Evolutionary conservation across 1,284 basidiomycete species (phyloP), one percentile per base, ranked within the genome.

Genomic region (Austroboletus sp.): DNA sequence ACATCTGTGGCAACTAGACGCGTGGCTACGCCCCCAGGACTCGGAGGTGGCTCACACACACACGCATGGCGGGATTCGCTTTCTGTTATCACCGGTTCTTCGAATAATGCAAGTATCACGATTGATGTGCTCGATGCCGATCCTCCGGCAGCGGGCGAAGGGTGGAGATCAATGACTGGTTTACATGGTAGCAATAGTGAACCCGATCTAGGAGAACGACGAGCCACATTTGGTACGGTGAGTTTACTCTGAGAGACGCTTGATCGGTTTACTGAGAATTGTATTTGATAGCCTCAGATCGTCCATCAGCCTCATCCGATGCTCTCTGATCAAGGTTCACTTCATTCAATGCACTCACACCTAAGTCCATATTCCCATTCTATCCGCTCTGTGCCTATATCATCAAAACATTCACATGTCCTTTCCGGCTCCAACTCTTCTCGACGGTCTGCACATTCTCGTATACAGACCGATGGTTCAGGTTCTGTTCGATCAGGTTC

Each of bases 71-170:
- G 69, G 19, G 66, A 72, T 26, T 72, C 69, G 7, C 48, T 62
- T 23, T 69, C 68, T 12, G 57, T 57, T 13, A 67, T 63, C 21
- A 67, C 62, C 12, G 68, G 59, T 21, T 63, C 66, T 23, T 64
- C 64, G 6, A 54, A 53, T 29, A 51, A 42, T 13, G 57, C 66
- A 16, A 68, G 64, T 0, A 66, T 78, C 44, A 63, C 70, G 3
- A 72, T 79, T 17, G 80, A 84, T 55, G 57, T 82, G 6, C 63
- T 82, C 10, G 82, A 85, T 48, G 79, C 82, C 27, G 78, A 71
- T 21, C 82, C 82, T 6, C 82, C 82, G 2, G 56, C 56, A 44
- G 75, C 82, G 25, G 68, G 70, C 13, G 73, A 73, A 44, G 65
- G 70, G 3, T 85, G 82, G 82, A 69, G 74, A 47, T 66, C 66